Evolutionary conservation across 2,329 filamentous ascomycete species (phyloP).

Genomic region (Pseudogymnoascus sp.): DNA sequence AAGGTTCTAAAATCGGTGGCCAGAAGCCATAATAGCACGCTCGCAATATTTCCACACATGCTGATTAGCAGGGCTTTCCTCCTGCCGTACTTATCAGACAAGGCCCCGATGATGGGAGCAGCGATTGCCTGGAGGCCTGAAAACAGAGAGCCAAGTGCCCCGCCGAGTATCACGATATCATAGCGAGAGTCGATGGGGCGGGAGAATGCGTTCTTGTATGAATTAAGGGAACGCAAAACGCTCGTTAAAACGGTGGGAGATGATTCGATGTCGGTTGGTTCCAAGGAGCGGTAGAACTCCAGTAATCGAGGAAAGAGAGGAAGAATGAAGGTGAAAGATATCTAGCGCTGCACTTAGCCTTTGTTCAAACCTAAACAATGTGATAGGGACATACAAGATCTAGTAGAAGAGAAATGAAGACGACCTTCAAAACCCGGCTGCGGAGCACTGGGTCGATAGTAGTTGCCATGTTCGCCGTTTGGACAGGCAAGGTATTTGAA

Average conservation of each 20-base stretch:
- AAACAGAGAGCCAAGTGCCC: conserved; percentile 88
- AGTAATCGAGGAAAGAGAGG: conserved; percentile 92
- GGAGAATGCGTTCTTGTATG: conserved; percentile 90
- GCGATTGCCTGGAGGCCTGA: conserved; percentile 83
- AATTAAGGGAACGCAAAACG: conserved; percentile 75
- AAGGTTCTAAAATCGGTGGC: conserved; percentile 95
- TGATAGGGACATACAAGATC: conserved; percentile 60
- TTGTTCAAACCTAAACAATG: conserved; percentile 7
- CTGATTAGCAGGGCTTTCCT: conserved; percentile 79
- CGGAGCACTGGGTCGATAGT: conserved; percentile 49
- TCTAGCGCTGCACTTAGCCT: conserved; percentile 42
- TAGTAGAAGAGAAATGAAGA: conserved; percentile 81
- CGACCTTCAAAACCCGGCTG: conserved; percentile 76
- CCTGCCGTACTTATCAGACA: conserved; percentile 84
- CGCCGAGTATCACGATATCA: conserved; percentile 91
- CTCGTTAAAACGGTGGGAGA: conserved; percentile 64
- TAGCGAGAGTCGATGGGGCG: conserved; percentile 92
- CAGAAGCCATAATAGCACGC: conserved; percentile 87
- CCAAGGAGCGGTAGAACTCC: conserved; percentile 88
- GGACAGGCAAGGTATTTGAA: neutral
- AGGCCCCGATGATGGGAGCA: conserved; percentile 78
- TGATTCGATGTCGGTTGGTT: conserved; percentile 41
- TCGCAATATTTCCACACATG: conserved; percentile 89
- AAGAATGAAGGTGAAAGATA: conserved; percentile 97
- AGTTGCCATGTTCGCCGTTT: conserved; percentile 22